phyloP scores from a whole-genome alignment of 805 yeast species.

The Candida jianshihensis region DNA sequence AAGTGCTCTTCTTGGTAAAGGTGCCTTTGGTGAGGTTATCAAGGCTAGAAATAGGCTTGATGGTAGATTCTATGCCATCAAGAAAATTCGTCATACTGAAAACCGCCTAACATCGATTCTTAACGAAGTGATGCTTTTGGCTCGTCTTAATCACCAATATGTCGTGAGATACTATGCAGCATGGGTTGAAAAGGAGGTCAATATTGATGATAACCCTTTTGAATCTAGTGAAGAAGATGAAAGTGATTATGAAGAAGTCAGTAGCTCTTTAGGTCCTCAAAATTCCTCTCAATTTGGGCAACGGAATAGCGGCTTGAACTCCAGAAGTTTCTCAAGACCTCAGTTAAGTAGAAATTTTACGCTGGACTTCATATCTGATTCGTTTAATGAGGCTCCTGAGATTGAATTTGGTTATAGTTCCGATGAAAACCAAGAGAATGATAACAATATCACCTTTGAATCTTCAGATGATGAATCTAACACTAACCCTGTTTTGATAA shows the following conservation, averaged over 20 bases:
- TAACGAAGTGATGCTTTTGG: constrained; percentile 87
- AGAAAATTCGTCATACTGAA: constrained; percentile 79
- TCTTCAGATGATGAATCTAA: constrained; percentile 20
- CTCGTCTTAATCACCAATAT: constrained; percentile 89
- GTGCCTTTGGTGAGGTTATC: constrained; percentile 98
- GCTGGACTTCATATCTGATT: constrained; percentile 65
- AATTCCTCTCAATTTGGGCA: not conserved
- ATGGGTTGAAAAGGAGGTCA: constrained; percentile 79
- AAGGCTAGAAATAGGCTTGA: constrained; percentile 90
- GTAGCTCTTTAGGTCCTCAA: too few species aligned
- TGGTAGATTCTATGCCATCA: constrained; percentile 91
- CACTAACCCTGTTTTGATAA: constrained; percentile 15
- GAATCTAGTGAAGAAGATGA: constrained; percentile 27
- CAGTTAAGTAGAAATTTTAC: constrained; percentile 26
- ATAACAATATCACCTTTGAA: constrained; percentile 17
- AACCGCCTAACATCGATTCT: constrained; percentile 73
- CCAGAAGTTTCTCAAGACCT: constrained; percentile 20
- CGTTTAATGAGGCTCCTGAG: constrained; percentile 45
- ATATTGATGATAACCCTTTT: constrained; percentile 27
- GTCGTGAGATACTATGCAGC: constrained; percentile 96
- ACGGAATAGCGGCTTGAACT: not conserved
- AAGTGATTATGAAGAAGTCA: constrained; percentile 13
- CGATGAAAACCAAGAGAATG: constrained; percentile 13
- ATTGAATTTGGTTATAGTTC: constrained; percentile 43
- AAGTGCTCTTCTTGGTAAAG: constrained; percentile 82